phyloP scores from a whole-genome alignment of 371 early-diverging fungal species.

The Actinomortierella ambigua region DNA sequence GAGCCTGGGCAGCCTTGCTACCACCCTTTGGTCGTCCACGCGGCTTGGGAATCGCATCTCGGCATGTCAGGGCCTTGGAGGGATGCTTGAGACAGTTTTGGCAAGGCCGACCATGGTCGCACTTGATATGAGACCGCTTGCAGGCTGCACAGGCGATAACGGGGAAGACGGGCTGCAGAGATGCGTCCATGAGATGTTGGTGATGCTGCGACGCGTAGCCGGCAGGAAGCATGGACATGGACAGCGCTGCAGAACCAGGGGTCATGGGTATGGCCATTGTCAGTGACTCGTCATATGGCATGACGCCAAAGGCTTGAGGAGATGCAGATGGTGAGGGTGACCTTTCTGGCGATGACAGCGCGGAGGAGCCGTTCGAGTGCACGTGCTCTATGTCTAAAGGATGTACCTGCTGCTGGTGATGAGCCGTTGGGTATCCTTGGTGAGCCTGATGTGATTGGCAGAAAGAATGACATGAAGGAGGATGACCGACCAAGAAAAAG shows the following conservation, averaged over 20 bases:
- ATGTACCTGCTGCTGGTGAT: no score
- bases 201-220: constrained; percentile 14
- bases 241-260: constrained; percentile 7
- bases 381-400: no score
- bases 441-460: no score
- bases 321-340: constrained; percentile 16
- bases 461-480: no score
- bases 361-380: no score
- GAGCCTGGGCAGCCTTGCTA: constrained; percentile 41
- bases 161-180: constrained; percentile 4
- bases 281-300: background rate
- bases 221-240: constrained; percentile 21
- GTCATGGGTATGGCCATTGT: background rate
- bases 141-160: constrained; percentile 41
- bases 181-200: constrained; percentile 7
- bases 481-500: no score
- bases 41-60: constrained; percentile 44
- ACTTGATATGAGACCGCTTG: constrained; percentile 46
- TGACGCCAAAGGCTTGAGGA: background rate
- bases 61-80: constrained; percentile 33
- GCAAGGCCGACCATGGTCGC: constrained; percentile 41
- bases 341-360: background rate
- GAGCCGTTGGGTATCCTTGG: no score
- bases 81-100: constrained; percentile 43
- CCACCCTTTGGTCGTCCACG: constrained; percentile 47